Base-by-base conservation (phyloP, 1,284 basidiomycete species). In the Moniliella sp. region DNA sequence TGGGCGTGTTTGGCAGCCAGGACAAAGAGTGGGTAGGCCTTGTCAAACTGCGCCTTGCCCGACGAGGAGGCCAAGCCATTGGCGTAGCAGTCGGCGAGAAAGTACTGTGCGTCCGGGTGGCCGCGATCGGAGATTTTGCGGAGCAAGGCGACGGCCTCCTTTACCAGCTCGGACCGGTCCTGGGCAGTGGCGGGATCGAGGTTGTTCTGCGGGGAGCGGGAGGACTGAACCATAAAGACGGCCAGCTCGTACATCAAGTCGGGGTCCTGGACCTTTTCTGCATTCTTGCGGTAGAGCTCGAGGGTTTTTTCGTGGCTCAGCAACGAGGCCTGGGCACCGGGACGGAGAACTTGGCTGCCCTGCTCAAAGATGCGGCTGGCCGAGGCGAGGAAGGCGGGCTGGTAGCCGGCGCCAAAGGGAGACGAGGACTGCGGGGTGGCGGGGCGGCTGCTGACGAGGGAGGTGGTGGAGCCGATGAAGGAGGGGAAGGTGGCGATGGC, bases 221-320 rank as follows among this genome's bases (percentile, higher is more conserved):
- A n/a, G n/a, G n/a, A n/a, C n/a, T n/a, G n/a, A n/a, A 97, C 77
- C 78, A 93, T 86, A 67, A 97, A 94, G 10, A 88, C 82, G 32
- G 86, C 82, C 49, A 97, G 88, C 62, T 97, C 88, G 65, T 88
- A 97, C 60, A 88, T 88, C 37, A 93, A 68, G 58, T 91, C 81
- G 0, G 88, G 86, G 62, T 97, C 84, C 65, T 93, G 84, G 0
- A 84, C 91, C 67, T 94, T 97, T 66, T 91, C 93, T 15, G 88
- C 88, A 61, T 97, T 97, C 29, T 78, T 73, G 27, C 91, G 78
- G 66, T 97, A 97, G 36, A 91, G 74, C 62, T 93, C 83, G 39
- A 97, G 74, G 2, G 88, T 97, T 46, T 80, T 80, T 62, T 83
- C 80, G 63, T 93, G 81, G 1, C 80, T 82, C 40, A 94, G 74